Evolutionary conservation across 2,329 filamentous ascomycete genomes (phyloP).

Genomic region (Alternaria tenuissima): DNA sequence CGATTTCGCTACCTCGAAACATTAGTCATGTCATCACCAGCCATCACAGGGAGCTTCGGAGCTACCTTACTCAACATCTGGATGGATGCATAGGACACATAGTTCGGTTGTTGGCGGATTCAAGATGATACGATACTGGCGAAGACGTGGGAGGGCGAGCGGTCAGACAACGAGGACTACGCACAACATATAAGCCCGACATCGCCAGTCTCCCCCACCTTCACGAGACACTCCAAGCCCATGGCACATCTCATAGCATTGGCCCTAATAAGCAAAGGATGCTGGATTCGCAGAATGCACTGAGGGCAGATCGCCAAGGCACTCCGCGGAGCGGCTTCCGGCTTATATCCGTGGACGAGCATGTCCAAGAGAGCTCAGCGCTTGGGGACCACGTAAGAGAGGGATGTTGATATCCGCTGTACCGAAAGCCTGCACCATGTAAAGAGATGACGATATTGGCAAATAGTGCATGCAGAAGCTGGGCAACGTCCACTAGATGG

Average conservation of each 20-base stretch:
- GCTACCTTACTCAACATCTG: not conserved
- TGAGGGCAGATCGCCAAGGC: not conserved
- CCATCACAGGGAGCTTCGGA: not conserved
- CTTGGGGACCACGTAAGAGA: not conserved
- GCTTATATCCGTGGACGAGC: constrained; percentile 1
- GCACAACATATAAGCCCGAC: not conserved
- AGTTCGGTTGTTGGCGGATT: not conserved
- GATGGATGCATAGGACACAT: too few relatives aligned
- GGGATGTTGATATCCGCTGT: not conserved
- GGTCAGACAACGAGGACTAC: not conserved
- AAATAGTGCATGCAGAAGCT: too few relatives aligned
- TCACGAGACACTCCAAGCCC: not conserved
- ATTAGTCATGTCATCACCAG: not conserved
- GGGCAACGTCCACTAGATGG: not conserved
- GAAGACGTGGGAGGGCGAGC: not conserved
- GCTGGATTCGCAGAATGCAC: not conserved
- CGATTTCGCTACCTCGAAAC: not conserved
- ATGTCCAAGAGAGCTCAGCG: not conserved
- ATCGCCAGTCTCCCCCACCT: not conserved
- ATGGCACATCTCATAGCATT: not conserved
- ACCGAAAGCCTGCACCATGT: not conserved
- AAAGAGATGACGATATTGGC: too few relatives aligned
- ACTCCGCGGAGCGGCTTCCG: constrained; percentile 1
- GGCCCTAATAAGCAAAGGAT: not conserved
- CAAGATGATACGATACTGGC: not conserved